Conservation (phyloP, 1,139 yeast species). For the Pichia sp. region DNA sequence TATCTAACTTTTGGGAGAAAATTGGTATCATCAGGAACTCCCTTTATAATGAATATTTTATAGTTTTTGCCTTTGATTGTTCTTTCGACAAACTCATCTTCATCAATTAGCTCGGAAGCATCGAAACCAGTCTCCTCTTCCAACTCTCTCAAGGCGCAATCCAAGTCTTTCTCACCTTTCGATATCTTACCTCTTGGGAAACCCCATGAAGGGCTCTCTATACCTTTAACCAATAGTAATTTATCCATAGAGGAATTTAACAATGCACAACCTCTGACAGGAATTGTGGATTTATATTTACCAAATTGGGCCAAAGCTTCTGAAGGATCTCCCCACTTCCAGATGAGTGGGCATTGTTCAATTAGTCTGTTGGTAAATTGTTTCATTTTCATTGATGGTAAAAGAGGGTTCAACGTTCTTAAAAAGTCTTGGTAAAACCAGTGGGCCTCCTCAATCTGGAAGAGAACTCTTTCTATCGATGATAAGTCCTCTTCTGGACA, state of each 20-base stretch:
- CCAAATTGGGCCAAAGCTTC: conserved; percentile 76
- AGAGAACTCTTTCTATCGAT: conserved; percentile 80
- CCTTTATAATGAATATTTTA: conserved; percentile 72
- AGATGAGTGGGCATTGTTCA: conserved; percentile 75
- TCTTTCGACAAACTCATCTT: conserved; percentile 74
- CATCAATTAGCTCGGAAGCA: conserved; percentile 60
- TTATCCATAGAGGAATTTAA: conserved; percentile 69
- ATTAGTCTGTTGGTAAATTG: conserved; percentile 70
- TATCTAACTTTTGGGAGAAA: conserved; percentile 82
- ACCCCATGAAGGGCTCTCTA: conserved; percentile 83
- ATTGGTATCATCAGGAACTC: conserved; percentile 69
- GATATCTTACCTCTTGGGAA: conserved; percentile 97
- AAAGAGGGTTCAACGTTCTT: conserved; percentile 64
- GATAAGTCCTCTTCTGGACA: conserved; percentile 89
- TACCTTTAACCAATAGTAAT: conserved; percentile 78
- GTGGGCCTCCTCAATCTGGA: conserved; percentile 96
- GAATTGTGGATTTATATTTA: conserved; percentile 82
- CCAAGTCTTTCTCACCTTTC: conserved; percentile 85
- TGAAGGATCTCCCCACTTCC: conserved; percentile 80
- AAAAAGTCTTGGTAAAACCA: conserved; percentile 94
- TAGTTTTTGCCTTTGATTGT: conserved; percentile 81
- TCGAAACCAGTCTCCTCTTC: conserved; percentile 95
- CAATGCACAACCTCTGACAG: conserved; percentile 94
- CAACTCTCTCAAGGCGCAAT: conserved; percentile 92
- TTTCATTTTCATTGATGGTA: conserved; percentile 79